Percentiles rank a stretch among this genome's conserved stretches.
These are phyloP conservation scores for Mytilinidion resinicola DNA, from an alignment of 495 filamentous ascomycete genomes.

Conservation along the genomic window DNA sequence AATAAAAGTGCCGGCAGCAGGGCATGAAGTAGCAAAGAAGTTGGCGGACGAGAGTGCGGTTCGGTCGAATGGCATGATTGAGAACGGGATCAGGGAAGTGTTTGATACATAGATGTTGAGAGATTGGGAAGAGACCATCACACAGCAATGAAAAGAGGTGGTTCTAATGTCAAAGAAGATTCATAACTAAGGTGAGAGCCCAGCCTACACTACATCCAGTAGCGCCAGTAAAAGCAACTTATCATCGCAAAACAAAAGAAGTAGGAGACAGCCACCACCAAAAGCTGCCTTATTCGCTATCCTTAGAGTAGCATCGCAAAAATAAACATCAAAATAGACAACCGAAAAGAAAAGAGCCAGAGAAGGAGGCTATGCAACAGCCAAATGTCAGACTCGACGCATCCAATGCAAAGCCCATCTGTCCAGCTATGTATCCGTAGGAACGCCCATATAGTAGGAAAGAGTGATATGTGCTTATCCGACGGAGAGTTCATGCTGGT, in stretches of 20 bases:
- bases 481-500: not conserved
- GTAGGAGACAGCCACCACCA: too few relatives aligned
- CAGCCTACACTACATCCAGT: too few relatives aligned
- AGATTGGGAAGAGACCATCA: too few relatives aligned
- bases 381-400: not conserved
- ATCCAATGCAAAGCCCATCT: not conserved
- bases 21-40: constrained; percentile 31
- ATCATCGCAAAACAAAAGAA: too few relatives aligned
- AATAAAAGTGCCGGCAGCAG: constrained; percentile 39
- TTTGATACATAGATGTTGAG: too few relatives aligned
- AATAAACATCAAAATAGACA: not conserved
- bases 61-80: constrained; percentile 23
- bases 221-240: too few relatives aligned
- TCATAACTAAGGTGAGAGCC: too few relatives aligned
- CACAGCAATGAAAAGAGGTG: too few relatives aligned
- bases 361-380: not conserved
- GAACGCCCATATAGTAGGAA: not conserved
- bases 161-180: too few relatives aligned
- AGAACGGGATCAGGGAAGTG: not conserved
- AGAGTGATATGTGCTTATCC: not conserved
- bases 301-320: too few relatives aligned
- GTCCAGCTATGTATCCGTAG: not conserved
- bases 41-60: constrained; percentile 23
- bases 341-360: not conserved
- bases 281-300: too few relatives aligned